phyloP scores from a whole-genome alignment of 2,329 filamentous ascomycete species.

The Sclerotiophoma versabilis region DNA sequence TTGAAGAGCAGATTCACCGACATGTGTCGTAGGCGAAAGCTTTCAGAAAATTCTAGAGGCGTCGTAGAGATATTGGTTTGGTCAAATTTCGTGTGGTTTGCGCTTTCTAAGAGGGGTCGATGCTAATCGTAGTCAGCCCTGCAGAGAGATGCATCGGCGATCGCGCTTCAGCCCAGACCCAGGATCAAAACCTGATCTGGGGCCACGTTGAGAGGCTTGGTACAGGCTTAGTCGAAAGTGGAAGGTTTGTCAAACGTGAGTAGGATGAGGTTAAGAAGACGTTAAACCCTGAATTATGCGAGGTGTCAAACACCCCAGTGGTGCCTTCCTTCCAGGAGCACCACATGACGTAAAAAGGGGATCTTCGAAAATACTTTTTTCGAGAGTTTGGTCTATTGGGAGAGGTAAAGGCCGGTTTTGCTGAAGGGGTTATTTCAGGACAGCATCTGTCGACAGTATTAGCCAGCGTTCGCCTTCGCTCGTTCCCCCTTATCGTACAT shows the following conservation, averaged over 20 bases:
- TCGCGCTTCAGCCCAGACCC: constrained; percentile 19
- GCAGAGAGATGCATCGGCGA: constrained; percentile 20
- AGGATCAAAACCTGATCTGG: constrained; percentile 20
- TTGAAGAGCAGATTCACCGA: background rate
- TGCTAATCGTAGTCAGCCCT: constrained; percentile 5
- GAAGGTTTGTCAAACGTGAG: constrained; percentile 4
- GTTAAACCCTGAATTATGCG: constrained; percentile 1
- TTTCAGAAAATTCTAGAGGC: background rate
- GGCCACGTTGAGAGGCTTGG: constrained; percentile 7
- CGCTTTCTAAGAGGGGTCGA: constrained; percentile 1
- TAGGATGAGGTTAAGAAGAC: constrained; percentile 2
- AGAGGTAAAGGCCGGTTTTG: background rate
- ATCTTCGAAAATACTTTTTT: background rate
- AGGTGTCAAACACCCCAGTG: constrained; percentile 8
- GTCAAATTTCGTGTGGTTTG: background rate
- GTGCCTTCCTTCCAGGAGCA: constrained; percentile 11
- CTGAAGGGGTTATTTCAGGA: background rate
- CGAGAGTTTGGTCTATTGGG: background rate
- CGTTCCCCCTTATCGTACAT: background rate
- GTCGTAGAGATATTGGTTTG: background rate
- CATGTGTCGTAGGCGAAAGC: no score
- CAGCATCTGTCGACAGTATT: background rate
- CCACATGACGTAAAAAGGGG: constrained; percentile 6
- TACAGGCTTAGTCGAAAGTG: constrained; percentile 18
- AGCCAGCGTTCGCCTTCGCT: background rate